Base-by-base conservation (phyloP, 2,329 filamentous ascomycete genomes). In the Alternaria infectoria region DNA sequence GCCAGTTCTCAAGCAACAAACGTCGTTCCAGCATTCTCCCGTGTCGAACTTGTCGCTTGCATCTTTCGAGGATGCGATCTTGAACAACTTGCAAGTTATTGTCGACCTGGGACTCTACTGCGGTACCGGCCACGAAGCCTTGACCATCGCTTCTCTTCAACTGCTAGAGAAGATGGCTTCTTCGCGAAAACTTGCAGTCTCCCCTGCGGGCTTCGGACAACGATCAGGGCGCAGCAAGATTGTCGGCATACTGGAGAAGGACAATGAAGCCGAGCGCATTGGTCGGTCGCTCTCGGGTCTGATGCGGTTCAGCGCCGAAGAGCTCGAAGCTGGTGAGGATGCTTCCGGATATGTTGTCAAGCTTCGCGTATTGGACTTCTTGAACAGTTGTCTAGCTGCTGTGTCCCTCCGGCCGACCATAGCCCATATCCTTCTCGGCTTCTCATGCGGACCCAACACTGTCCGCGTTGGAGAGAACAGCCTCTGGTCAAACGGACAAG, bases 11-110 rank as follows among this genome's bases (percentile, higher is more conserved):
- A 92, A 91, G 75, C 84, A 86, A 32, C 88, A 93, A 59, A 82
- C 87, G 19, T 86, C 85, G 26, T 83, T 86, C 51, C 86, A 88
- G 54, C 84, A 87, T 26, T 81, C 84, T 9, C 85, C 87, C 5
- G 90, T 96, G 21, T 87, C 90, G 1, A 93, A 92, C 70, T 87
- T 91, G 6, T 89, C 93, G 1, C 91, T 95, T 69, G 86, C 91
- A n/a, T 94, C 91, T 0, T 95, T 99, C 72, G 95, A 98, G 76
- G 96, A 99, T 74, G 93, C 93, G 8, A 85, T 99, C 19, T 85
- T 97, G 43, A 93, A 90, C 61, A 91, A 96, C 71, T 83, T 99
- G 26, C 85, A 87, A 45, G 83, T 97, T 7, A 87, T 98, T 44
- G 90, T 93, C 4, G 90, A 96, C 69, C 83, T 99, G 23, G 94